Conservation (phyloP, 495 filamentous ascomycete genomes). For the Podospora anserina region DNA sequence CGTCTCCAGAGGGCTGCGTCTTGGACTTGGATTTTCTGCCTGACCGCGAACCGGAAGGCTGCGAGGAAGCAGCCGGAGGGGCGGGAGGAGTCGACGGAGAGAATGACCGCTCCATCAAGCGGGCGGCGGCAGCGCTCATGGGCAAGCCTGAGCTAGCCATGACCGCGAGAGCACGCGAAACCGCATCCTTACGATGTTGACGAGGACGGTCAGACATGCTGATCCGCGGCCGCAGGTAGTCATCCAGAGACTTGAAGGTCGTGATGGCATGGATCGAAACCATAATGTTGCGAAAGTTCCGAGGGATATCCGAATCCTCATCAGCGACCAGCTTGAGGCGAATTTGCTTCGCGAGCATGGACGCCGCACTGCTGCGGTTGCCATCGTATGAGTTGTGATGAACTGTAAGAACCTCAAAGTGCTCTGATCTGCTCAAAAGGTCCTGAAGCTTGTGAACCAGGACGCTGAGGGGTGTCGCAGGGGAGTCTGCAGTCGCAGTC, state of each 20-base stretch:
- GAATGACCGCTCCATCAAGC: constrained; percentile 43
- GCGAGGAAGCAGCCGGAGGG: constrained; percentile 31
- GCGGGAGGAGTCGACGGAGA: constrained; percentile 28
- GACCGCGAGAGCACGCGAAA: constrained; percentile 65
- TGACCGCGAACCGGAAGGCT: constrained; percentile 39
- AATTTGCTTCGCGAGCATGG: constrained; percentile 95
- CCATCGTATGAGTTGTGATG: constrained; percentile 90
- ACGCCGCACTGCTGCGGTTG: constrained; percentile 85
- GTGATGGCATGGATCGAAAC: constrained; percentile 98
- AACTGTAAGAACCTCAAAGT: constrained; percentile 96
- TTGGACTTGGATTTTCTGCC: constrained; percentile 49
- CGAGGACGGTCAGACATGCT: constrained; percentile 77
- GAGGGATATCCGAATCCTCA: constrained; percentile 83
- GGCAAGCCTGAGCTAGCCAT: constrained; percentile 71
- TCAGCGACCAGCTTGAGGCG: constrained; percentile 86
- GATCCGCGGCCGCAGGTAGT: constrained; percentile 91
- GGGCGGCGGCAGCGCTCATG: constrained; percentile 40
- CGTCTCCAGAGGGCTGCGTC: constrained; percentile 34
- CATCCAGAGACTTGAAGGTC: constrained; percentile 93
- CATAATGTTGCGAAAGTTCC: constrained; percentile 85
- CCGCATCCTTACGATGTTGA: constrained; percentile 57
- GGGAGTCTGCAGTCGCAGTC: constrained; percentile 59
- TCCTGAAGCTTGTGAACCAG: constrained; percentile 94
- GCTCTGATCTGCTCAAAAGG: constrained; percentile 90
- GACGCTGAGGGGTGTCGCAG: constrained; percentile 82